These are phyloP conservation scores for Pilatotrama ljubarskyi DNA, from an alignment of 768 basidiomycete genomes.

Conservation along the genomic window DNA sequence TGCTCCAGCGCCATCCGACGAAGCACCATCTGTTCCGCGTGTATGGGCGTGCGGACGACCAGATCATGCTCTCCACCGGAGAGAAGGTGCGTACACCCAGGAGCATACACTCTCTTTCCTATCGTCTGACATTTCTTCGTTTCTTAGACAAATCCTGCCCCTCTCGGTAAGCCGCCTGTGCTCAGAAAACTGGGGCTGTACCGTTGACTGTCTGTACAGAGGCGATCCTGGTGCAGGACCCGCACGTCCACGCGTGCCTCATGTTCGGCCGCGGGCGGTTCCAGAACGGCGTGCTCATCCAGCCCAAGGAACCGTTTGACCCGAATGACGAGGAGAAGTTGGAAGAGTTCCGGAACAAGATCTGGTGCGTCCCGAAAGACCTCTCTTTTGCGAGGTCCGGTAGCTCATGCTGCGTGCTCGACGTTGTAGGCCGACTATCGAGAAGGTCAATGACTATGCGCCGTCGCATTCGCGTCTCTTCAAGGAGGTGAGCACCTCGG, in stretches of 20 bases:
- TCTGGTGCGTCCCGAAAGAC: slow-evolving; percentile 30
- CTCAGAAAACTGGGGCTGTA: not conserved
- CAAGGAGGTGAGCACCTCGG: slow-evolving; percentile 40
- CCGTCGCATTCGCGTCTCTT: slow-evolving; percentile 48
- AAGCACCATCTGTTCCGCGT: slow-evolving; percentile 40
- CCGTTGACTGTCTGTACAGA: slow-evolving; percentile 26
- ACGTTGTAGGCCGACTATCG: slow-evolving; percentile 31
- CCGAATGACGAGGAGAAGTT: slow-evolving; percentile 31
- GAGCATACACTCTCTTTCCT: not conserved
- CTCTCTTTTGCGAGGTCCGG: not conserved
- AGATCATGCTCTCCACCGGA: slow-evolving; percentile 46
- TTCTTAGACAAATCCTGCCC: slow-evolving; percentile 39
- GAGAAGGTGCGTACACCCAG: slow-evolving; percentile 36
- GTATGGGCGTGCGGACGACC: slow-evolving; percentile 46
- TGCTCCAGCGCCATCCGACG: slow-evolving; percentile 43
- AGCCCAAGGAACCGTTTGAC: slow-evolving; percentile 38
- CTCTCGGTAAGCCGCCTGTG: slow-evolving; percentile 30
- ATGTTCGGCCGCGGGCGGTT: slow-evolving; percentile 45
- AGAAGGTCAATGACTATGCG: slow-evolving; percentile 42
- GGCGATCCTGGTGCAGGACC: slow-evolving; percentile 36
- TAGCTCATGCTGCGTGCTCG: not conserved
- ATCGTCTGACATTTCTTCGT: not conserved
- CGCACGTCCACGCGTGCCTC: slow-evolving; percentile 33
- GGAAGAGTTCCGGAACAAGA: slow-evolving; percentile 35
- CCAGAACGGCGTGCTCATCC: slow-evolving; percentile 43